Evolutionary conservation across 768 basidiomycete species (phyloP).

Genomic region (Neoboletus brunneissimus): DNA sequence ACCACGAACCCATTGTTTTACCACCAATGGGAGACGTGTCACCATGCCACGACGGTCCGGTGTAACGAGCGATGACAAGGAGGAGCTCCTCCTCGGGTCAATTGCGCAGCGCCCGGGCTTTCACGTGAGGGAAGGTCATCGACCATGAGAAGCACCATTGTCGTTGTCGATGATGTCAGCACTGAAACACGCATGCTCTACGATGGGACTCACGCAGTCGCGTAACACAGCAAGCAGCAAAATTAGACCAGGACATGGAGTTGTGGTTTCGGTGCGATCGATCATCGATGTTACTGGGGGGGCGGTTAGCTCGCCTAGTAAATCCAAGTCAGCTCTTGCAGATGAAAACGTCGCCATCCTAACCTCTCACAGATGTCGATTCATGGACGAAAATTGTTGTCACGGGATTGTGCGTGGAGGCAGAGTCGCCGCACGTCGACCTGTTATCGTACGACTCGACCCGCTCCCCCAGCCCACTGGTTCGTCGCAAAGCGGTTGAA

Average conservation of each 20-base stretch:
- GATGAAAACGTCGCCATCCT: too few species aligned
- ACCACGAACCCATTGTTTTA: neutral
- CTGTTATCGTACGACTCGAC: too few species aligned
- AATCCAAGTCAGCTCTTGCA: too few species aligned
- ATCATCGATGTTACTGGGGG: neutral
- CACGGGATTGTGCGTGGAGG: neutral
- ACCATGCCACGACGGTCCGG: neutral
- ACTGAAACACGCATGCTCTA: neutral
- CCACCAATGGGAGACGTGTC: neutral
- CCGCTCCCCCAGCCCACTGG: too few species aligned
- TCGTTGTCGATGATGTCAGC: neutral
- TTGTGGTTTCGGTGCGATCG: neutral
- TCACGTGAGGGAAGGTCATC: neutral
- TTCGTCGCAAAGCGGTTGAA: neutral
- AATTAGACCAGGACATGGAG: neutral
- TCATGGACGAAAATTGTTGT: too few species aligned
- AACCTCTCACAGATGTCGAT: neutral
- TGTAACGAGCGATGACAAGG: neutral
- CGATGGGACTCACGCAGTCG: neutral
- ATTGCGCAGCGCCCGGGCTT: neutral
- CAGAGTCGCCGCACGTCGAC: too few species aligned
- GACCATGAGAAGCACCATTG: neutral
- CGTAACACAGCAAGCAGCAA: neutral
- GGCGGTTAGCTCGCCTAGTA: too few species aligned
- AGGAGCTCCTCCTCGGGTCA: neutral